These are phyloP conservation scores for Dianthus caryophyllus DNA, from an alignment of 148 eudicot species.

Conservation along the genomic window DNA sequence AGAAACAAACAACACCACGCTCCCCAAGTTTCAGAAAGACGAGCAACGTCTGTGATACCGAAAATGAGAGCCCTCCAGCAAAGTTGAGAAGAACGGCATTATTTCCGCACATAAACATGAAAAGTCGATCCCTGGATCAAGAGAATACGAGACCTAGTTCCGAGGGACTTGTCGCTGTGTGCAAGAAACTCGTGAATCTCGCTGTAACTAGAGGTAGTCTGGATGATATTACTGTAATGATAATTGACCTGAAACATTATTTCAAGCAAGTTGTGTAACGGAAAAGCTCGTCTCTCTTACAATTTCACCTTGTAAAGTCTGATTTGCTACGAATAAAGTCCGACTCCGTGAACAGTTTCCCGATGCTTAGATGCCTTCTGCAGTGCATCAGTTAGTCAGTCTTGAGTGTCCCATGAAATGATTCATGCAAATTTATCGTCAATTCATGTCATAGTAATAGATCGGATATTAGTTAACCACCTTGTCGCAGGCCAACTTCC, in stretches of 20 bases:
- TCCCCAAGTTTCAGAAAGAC: conserved; percentile 32
- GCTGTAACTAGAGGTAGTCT: conserved; percentile 71
- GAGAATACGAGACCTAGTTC: conserved; percentile 30
- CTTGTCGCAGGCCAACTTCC: no score
- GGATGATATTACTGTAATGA: conserved; percentile 86
- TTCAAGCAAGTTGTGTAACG: conserved; percentile 24
- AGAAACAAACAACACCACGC: conserved; percentile 29
- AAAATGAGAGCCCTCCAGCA: conserved; percentile 47
- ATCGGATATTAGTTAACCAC: no score
- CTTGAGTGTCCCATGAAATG: no score
- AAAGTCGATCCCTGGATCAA: conserved; percentile 29
- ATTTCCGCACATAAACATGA: conserved; percentile 38
- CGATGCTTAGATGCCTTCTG: background rate
- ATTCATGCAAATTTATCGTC: no score
- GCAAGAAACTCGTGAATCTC: conserved; percentile 75
- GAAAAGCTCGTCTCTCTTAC: background rate
- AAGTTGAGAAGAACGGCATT: conserved; percentile 36
- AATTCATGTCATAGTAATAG: no score
- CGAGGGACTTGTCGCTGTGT: conserved; percentile 49
- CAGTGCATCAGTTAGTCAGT: background rate
- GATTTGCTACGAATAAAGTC: background rate
- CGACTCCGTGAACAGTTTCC: background rate
- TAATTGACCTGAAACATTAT: conserved; percentile 63
- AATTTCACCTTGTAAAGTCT: conserved; percentile 8
- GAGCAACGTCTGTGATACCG: conserved; percentile 26